Conservation (phyloP, 169 alveolate genomes). For the Plasmodium vinckei region DNA sequence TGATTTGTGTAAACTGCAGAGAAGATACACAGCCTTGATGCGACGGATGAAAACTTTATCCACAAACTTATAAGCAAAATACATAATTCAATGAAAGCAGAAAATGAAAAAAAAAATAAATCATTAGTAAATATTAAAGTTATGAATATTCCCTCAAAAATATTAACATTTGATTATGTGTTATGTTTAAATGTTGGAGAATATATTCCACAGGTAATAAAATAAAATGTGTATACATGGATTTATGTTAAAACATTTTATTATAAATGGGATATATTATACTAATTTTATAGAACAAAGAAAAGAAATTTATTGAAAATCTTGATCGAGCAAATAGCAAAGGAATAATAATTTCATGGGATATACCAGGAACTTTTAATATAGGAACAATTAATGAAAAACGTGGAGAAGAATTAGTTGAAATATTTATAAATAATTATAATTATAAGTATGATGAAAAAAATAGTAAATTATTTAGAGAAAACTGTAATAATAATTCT, state of each 20-base stretch:
- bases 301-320: slow-evolving; percentile 43
- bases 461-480: slow-evolving; percentile 37
- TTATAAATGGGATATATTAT: background rate
- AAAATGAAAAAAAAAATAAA: background rate
- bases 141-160: background rate
- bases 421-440: slow-evolving; percentile 31
- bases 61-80: slow-evolving; percentile 9
- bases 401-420: slow-evolving; percentile 24
- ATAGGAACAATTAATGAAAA: slow-evolving; percentile 70
- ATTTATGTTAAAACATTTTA: background rate
- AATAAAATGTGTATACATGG: background rate
- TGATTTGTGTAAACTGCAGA: slow-evolving; percentile 2
- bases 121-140: background rate
- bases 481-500: slow-evolving; percentile 36
- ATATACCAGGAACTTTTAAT: slow-evolving; percentile 40
- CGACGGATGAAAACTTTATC: slow-evolving; percentile 38
- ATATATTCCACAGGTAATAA: slow-evolving; percentile 60
- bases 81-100: slow-evolving; percentile 15
- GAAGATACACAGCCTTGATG: slow-evolving; percentile 32
- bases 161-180: slow-evolving; percentile 48
- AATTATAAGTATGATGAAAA: slow-evolving; percentile 58
- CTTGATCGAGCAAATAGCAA: slow-evolving; percentile 33
- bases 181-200: slow-evolving; percentile 68
- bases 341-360: slow-evolving; percentile 71
- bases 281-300: slow-evolving; percentile 42